These are phyloP conservation scores for Chamaecyparis obtusa DNA, from an alignment of 75 land plant genomes.

Conservation along the genomic window DNA sequence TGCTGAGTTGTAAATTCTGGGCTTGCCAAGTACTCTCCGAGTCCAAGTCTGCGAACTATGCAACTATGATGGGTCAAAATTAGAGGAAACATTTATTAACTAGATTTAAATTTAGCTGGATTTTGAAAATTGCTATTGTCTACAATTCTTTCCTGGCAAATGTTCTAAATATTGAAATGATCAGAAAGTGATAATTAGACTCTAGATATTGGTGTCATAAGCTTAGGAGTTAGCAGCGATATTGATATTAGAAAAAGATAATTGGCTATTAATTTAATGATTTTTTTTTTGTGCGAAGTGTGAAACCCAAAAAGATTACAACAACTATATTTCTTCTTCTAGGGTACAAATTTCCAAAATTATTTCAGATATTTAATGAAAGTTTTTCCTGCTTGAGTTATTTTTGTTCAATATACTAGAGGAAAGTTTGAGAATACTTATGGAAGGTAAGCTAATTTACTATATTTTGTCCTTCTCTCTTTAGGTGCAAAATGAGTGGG, in stretches of 20 bases:
- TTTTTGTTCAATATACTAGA: background rate
- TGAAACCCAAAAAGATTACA: background rate
- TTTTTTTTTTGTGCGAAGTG: background rate
- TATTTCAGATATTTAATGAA: background rate
- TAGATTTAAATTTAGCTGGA: background rate
- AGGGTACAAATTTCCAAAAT: background rate
- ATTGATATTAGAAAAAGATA: background rate
- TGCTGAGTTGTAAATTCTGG: too few species aligned
- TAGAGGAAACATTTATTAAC: background rate
- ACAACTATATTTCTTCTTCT: background rate
- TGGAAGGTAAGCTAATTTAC: background rate
- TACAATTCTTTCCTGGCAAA: background rate
- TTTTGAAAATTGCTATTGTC: background rate
- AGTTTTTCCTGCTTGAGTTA: background rate
- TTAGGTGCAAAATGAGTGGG: slow-evolving; percentile 32
- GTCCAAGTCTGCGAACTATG: too few species aligned
- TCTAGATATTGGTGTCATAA: too few species aligned
- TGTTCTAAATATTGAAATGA: background rate
- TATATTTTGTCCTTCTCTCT: slow-evolving; percentile 6
- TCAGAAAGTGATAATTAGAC: background rate
- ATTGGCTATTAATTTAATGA: background rate
- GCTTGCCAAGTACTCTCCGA: too few species aligned
- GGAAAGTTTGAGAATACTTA: background rate
- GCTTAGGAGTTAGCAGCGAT: too few species aligned
- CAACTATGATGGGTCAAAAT: background rate